Evolutionary conservation across 352 stramenopile genomes (phyloP).

Genomic region (Saprolegnia parasitica): DNA sequence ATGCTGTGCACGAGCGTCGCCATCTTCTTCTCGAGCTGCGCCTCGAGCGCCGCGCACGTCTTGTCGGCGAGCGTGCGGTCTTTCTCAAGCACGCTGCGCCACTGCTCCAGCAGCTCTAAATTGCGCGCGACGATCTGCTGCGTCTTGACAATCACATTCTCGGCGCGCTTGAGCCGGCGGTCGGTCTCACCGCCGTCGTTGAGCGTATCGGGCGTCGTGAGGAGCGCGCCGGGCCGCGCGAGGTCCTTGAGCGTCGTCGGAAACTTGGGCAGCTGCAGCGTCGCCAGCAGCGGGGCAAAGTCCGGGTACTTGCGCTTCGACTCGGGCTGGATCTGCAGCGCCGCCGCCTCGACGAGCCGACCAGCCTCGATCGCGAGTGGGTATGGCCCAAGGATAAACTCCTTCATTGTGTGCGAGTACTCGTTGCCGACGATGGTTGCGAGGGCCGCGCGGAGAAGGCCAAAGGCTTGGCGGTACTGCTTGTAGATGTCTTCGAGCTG

Average conservation of each 20-base stretch:
- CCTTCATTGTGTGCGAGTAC: conserved; percentile 58
- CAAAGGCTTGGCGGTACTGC: conserved; percentile 60
- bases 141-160: conserved; percentile 67
- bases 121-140: conserved; percentile 76
- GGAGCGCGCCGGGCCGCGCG: conserved; percentile 47
- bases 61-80: conserved; percentile 48
- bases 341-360: conserved; percentile 57
- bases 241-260: conserved; percentile 56
- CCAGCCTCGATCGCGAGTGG: conserved; percentile 60
- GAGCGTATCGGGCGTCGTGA: conserved; percentile 46
- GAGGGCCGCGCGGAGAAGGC: conserved; percentile 62
- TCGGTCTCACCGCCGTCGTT: conserved; percentile 46
- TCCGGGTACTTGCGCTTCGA: conserved; percentile 55
- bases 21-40: conserved; percentile 61
- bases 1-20: conserved; percentile 30
- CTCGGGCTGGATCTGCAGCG: conserved; percentile 65
- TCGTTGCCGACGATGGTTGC: conserved; percentile 55
- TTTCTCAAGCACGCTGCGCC: conserved; percentile 48
- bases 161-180: conserved; percentile 44
- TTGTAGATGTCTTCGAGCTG: conserved; percentile 53
- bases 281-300: conserved; percentile 44
- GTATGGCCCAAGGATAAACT: conserved; percentile 65
- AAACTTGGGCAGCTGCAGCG: conserved; percentile 58
- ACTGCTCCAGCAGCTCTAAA: conserved; percentile 61
- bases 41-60: conserved; percentile 48